Percentiles rank a stretch among this genome's conserved stretches.
Conservation (phyloP, 164 flowering plant genomes). For the Tetracentron sinense region DNA sequence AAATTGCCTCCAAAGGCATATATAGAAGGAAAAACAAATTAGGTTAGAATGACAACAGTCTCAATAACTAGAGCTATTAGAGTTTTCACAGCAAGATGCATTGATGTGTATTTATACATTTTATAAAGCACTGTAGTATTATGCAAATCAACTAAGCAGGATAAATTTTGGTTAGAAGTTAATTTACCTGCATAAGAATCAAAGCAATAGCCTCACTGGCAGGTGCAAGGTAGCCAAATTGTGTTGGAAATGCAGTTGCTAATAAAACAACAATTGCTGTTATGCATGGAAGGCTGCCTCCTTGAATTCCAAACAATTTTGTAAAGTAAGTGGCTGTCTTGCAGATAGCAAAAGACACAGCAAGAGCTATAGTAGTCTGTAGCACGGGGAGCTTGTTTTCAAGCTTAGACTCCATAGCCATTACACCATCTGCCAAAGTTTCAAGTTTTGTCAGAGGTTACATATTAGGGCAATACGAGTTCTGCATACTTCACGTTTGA, state of each 20-base stretch:
- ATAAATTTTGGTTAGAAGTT: background rate
- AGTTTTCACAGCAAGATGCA: background rate
- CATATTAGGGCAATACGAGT: background rate
- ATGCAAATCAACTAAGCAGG: background rate
- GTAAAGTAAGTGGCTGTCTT: conserved; percentile 41
- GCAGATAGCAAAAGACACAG: conserved; percentile 67
- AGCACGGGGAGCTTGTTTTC: conserved; percentile 45
- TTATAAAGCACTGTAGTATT: background rate
- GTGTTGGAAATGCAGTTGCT: conserved; percentile 59
- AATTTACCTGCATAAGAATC: conserved; percentile 72
- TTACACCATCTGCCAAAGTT: conserved; percentile 38
- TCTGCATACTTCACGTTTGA: background rate
- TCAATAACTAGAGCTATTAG: background rate
- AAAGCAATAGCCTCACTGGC: conserved; percentile 68
- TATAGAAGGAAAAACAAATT: too few species aligned
- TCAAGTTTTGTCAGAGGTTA: conserved; percentile 1
- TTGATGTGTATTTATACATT: background rate
- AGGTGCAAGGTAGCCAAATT: conserved; percentile 64
- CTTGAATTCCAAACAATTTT: conserved; percentile 44
- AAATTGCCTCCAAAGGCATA: too few species aligned
- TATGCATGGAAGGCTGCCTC: conserved; percentile 60
- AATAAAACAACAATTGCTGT: conserved; percentile 66
- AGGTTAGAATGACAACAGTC: too few species aligned
- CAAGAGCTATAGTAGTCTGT: conserved; percentile 67
- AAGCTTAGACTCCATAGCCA: conserved; percentile 22